phyloP scores from a whole-genome alignment of 108 stramenopile genomes.

The Skeletonema menzelii region DNA sequence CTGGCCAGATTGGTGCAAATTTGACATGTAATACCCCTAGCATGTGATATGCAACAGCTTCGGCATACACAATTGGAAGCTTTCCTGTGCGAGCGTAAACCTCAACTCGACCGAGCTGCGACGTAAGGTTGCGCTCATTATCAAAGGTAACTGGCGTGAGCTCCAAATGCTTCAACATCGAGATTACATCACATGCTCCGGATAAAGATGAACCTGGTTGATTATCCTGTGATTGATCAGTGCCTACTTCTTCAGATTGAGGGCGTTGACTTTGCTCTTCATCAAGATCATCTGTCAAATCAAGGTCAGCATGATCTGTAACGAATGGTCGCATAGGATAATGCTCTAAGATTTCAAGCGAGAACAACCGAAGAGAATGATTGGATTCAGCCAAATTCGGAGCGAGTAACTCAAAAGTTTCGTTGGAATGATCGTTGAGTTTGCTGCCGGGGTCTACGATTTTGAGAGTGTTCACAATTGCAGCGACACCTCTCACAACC shows the following conservation, averaged over 20 bases:
- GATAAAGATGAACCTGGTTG: not conserved
- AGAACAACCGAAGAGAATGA: slow-evolving; percentile 73
- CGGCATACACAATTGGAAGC: slow-evolving; percentile 77
- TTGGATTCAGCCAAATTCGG: slow-evolving; percentile 60
- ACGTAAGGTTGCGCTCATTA: slow-evolving; percentile 59
- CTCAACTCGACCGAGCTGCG: slow-evolving; percentile 62
- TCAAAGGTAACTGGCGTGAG: slow-evolving; percentile 55
- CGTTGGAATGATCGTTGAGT: slow-evolving; percentile 40
- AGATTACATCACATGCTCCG: slow-evolving; percentile 68
- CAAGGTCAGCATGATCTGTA: slow-evolving; percentile 75
- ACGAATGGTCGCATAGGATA: slow-evolving; percentile 72
- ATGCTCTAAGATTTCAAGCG: slow-evolving; percentile 68
- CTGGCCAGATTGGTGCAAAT: slow-evolving; percentile 80
- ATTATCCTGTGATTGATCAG: not conserved
- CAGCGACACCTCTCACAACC: slow-evolving; percentile 55
- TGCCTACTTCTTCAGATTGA: not conserved
- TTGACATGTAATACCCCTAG: slow-evolving; percentile 76
- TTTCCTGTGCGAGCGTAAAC: slow-evolving; percentile 68
- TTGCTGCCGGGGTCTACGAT: slow-evolving; percentile 21
- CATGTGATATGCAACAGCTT: slow-evolving; percentile 75
- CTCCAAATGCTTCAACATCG: slow-evolving; percentile 62
- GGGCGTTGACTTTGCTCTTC: slow-evolving; percentile 55
- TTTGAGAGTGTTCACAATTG: slow-evolving; percentile 35
- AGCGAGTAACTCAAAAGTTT: slow-evolving; percentile 60
- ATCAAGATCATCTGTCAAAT: slow-evolving; percentile 80